phyloP scores from a whole-genome alignment of 208 protist species.

The Lotmaria passim region DNA sequence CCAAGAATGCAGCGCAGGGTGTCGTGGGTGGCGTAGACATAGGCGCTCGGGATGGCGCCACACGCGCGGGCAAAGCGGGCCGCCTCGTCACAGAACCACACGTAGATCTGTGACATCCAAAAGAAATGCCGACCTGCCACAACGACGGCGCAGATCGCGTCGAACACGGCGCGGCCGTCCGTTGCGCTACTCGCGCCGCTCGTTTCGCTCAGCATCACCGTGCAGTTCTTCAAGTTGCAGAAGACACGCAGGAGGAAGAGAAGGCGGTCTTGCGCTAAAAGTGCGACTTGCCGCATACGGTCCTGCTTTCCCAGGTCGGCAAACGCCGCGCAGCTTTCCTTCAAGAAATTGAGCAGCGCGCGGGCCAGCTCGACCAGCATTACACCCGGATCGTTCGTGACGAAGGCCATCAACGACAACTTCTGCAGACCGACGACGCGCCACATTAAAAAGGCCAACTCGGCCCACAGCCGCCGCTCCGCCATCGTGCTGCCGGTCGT shows the following conservation, averaged over 20 bases:
- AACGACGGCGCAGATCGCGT: slow-evolving; percentile 37
- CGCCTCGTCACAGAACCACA: slow-evolving; percentile 61
- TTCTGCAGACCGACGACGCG: slow-evolving; percentile 62
- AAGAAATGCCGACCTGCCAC: slow-evolving; percentile 36
- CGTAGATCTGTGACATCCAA: slow-evolving; percentile 61
- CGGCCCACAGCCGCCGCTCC: slow-evolving; percentile 68
- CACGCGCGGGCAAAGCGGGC: slow-evolving; percentile 24
- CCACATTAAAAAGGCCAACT: slow-evolving; percentile 69
- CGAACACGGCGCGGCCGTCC: slow-evolving; percentile 14
- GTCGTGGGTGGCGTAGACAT: slow-evolving; percentile 45
- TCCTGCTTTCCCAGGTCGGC: slow-evolving; percentile 13
- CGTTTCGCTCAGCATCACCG: slow-evolving; percentile 47
- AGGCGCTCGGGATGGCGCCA: slow-evolving; percentile 33
- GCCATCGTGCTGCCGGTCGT: slow-evolving; percentile 6
- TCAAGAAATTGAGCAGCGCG: slow-evolving; percentile 56
- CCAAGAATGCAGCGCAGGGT: slow-evolving; percentile 53
- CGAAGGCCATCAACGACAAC: slow-evolving; percentile 58
- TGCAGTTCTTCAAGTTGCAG: slow-evolving; percentile 51
- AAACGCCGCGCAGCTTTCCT: slow-evolving; percentile 27
- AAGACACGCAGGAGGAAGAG: slow-evolving; percentile 64
- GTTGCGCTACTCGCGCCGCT: slow-evolving; percentile 12
- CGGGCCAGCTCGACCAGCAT: slow-evolving; percentile 42
- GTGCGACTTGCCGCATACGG: slow-evolving; percentile 39
- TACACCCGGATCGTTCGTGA: slow-evolving; percentile 39
- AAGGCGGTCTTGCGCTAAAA: slow-evolving; percentile 50